Evolutionary conservation across 2,329 filamentous ascomycete species (phyloP), one percentile per base, ranked within the genome.

Genomic region (Fusarium mexicanum): DNA sequence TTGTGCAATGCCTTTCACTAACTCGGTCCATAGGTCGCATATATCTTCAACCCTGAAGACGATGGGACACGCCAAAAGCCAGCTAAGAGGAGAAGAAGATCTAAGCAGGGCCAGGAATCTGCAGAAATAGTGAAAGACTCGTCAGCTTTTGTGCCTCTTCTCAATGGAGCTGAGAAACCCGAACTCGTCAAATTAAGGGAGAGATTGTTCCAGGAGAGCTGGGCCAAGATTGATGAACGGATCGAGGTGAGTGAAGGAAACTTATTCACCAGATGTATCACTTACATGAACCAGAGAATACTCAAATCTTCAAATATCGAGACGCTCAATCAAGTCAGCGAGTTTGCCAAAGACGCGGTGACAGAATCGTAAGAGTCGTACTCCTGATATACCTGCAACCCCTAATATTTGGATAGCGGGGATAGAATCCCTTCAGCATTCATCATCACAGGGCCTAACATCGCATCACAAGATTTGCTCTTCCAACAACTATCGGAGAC

Each of bases 401-500:
- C 53, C 73, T 80, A 60, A 79, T 72, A 31, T 50, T 37, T 18
- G 17, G 46, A 24, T 62, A 83, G 83, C 71, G 78, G 80, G 46
- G 83, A 85, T 54, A 89, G 88, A 79, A 88, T 94, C 44, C 91
- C 92, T 0, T 89, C 92, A 13, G 92, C 89, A 5, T 91, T 96
- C 74, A 90, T 96, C 75, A 88, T 94, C 67, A 93, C 93, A 14
- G 94, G 94, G 0, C 92, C 94, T 13, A 94, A 94, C 73, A 92
- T 95, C 75, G 91, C 93, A 41, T 92, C 92, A 4, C 92, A 95
- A 80, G 89, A 91, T 47, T 85, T 93, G 18, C 86, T 95, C n/a
- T 95, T 95, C 75, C 86, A 90, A 66, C 92, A 94, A 80, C 83
- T 95, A 17, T 87, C 89, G 18, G 87, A 89, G 67, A 83, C 83